phyloP scores from a whole-genome alignment of 495 filamentous ascomycete species.

The Aspergillus cristatus region DNA sequence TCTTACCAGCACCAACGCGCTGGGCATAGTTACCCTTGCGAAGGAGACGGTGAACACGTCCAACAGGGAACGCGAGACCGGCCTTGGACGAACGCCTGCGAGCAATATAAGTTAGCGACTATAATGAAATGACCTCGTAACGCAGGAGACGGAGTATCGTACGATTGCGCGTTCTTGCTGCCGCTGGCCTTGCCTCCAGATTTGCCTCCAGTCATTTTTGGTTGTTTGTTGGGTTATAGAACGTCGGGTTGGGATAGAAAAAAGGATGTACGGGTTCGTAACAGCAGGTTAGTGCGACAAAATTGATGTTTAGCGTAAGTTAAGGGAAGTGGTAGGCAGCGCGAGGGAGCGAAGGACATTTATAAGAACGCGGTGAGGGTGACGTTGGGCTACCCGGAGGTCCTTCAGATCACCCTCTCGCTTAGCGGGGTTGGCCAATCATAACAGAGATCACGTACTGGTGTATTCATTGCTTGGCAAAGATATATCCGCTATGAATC shows the following conservation, averaged over 20 bases:
- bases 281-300: too few relatives aligned
- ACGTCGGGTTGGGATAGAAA: constrained; percentile 6
- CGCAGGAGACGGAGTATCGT: too few relatives aligned
- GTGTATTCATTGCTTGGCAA: constrained; percentile 8
- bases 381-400: constrained; percentile 32
- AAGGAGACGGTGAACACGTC: constrained; percentile 98
- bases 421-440: constrained; percentile 39
- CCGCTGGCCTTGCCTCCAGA: constrained; percentile 97
- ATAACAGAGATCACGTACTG: constrained; percentile 22
- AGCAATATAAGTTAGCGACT: constrained; percentile 16
- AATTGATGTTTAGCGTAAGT: too few relatives aligned
- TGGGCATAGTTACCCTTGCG: constrained; percentile 99
- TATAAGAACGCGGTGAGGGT: constrained; percentile 39
- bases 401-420: constrained; percentile 42
- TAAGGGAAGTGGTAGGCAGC: constrained; percentile 16
- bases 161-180: constrained; percentile 97
- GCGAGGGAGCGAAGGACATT: constrained; percentile 29
- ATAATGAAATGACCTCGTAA: too few relatives aligned
- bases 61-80: constrained; percentile 97
- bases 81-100: constrained; percentile 95
- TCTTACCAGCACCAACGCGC: constrained; percentile 90
- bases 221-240: constrained; percentile 5
- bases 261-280: too few relatives aligned
- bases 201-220: constrained; percentile 90
- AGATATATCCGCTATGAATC: constrained; percentile 8